Percentiles rank a stretch among this genome's conserved stretches.
phyloP scores from a whole-genome alignment of 371 early-diverging fungal genomes.

The Actinomortierella ambigua region DNA sequence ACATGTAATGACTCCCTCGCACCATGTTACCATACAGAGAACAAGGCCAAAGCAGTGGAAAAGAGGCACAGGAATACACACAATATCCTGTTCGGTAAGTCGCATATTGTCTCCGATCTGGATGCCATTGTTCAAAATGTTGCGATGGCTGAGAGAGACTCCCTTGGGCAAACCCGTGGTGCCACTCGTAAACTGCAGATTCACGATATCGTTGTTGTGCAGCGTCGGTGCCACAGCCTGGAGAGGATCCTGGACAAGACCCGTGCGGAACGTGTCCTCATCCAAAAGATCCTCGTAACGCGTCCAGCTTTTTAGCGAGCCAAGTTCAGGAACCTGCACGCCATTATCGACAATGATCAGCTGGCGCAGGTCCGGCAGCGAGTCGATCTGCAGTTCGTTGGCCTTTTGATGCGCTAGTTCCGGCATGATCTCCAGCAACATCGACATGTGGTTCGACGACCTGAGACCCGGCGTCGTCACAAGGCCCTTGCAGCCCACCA shows the following conservation, averaged over 20 bases:
- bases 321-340: constrained; percentile 16
- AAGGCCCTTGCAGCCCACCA: constrained; percentile 46
- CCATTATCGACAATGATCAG: constrained; percentile 39
- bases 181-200: constrained; percentile 75
- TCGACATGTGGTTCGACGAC: constrained; percentile 47
- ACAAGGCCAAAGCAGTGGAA: constrained; percentile 51
- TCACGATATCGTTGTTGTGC: constrained; percentile 52
- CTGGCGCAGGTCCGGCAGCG: constrained; percentile 33
- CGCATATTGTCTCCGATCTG: constrained; percentile 57
- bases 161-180: constrained; percentile 77
- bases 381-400: constrained; percentile 16
- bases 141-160: constrained; percentile 61
- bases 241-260: constrained; percentile 1
- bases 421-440: constrained; percentile 40
- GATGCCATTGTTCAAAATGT: constrained; percentile 59
- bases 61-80: constrained; percentile 55
- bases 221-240: constrained; percentile 15
- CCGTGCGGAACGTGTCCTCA: constrained; percentile 1
- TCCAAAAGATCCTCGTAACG: constrained; percentile 32
- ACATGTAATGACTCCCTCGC: too few relatives aligned
- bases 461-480: constrained; percentile 46
- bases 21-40: not conserved
- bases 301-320: constrained; percentile 22
- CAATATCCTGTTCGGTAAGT: constrained; percentile 56
- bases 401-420: constrained; percentile 31